phyloP scores from a whole-genome alignment of 805 yeast genomes.

The Starmerella floris region DNA sequence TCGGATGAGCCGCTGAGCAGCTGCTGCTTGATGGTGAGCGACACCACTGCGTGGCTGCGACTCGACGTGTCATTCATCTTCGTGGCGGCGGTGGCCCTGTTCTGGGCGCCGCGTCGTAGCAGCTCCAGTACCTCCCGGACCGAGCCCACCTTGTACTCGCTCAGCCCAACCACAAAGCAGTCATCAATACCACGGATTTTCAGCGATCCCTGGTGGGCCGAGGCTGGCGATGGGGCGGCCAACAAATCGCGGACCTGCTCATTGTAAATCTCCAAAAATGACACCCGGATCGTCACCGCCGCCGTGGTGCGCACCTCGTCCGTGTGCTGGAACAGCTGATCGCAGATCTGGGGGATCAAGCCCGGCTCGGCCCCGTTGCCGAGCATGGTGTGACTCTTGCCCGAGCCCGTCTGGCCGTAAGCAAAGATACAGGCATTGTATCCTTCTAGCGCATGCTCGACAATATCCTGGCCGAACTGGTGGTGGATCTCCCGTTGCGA shows the following conservation, averaged over 20 bases:
- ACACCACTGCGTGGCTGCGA: slow-evolving; percentile 69
- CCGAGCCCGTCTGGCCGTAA: slow-evolving; percentile 75
- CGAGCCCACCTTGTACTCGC: slow-evolving; percentile 39
- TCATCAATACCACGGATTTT: slow-evolving; percentile 51
- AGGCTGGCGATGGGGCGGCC: slow-evolving; percentile 3
- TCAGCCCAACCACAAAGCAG: slow-evolving; percentile 58
- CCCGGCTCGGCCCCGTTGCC: slow-evolving; percentile 44
- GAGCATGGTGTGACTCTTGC: slow-evolving; percentile 75
- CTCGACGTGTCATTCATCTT: slow-evolving; percentile 60
- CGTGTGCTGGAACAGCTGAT: slow-evolving; percentile 38
- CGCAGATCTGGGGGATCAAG: slow-evolving; percentile 49
- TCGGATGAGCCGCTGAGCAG: slow-evolving; percentile 25
- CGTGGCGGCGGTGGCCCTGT: slow-evolving; percentile 59
- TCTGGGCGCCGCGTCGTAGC: slow-evolving; percentile 40
- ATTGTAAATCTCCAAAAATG: slow-evolving; percentile 65
- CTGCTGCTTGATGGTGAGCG: slow-evolving; percentile 48
- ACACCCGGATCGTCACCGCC: slow-evolving; percentile 36
- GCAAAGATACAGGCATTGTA: slow-evolving; percentile 63
- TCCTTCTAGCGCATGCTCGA: slow-evolving; percentile 54
- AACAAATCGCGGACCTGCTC: slow-evolving; percentile 61
- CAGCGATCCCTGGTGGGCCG: slow-evolving; percentile 23
- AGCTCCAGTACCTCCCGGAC: slow-evolving; percentile 37
- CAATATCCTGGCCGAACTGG: slow-evolving; percentile 43
- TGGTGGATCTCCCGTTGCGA: slow-evolving; percentile 42
- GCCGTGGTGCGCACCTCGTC: slow-evolving; percentile 29